Base-by-base conservation (phyloP, 2,329 filamentous ascomycete species). In the Aspergillus hiratsukae region DNA sequence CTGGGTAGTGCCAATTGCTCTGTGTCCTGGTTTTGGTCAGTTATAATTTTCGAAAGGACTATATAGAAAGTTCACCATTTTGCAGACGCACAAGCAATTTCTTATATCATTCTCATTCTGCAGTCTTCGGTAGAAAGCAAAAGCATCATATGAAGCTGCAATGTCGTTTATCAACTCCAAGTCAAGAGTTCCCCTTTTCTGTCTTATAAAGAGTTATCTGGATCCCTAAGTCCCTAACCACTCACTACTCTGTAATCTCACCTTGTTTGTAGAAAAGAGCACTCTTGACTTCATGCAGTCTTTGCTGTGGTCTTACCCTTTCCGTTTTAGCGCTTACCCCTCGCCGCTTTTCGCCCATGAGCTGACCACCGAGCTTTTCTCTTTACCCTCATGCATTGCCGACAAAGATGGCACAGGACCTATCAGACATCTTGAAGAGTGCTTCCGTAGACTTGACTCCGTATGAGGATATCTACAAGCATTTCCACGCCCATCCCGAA, bases 401-500 rank as follows among this genome's bases (percentile, higher is more conserved):
- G 3, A 45, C 41, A 54, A 54, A 43, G n/a, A 72, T 80, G 69
- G 21, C 63, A 25, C 53, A 57, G n/a, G 57, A 8, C 11, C 49
- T 66, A 27, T 69, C 68, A 11, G 55, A 61, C 4, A 59, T 68
- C 1, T 17, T 72, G 2, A 58, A 57, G 25, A 14, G 21, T 2
- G 54, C 41, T 0, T 52, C 63, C 1, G 6, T 72, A 6, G 68
- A 78, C 50, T 65, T 82, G 3, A 51, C 62, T 3, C 67, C 69
- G 0, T 84, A 83, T 62, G 79, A 86, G 70, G 68, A 69, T 1
- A 70, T 83, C 3, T 87, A 87, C 75, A 84, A 80, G 61, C 69
- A 84, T 64, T 78, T 86, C 53, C 84, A 87, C 64, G 68, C 75
- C 11, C 71, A 85, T 60, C 84, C 85, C 0, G 84, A 85, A 52